Evolutionary conservation across 495 filamentous ascomycete species (phyloP).

Genomic region (Neurospora sublineolata): DNA sequence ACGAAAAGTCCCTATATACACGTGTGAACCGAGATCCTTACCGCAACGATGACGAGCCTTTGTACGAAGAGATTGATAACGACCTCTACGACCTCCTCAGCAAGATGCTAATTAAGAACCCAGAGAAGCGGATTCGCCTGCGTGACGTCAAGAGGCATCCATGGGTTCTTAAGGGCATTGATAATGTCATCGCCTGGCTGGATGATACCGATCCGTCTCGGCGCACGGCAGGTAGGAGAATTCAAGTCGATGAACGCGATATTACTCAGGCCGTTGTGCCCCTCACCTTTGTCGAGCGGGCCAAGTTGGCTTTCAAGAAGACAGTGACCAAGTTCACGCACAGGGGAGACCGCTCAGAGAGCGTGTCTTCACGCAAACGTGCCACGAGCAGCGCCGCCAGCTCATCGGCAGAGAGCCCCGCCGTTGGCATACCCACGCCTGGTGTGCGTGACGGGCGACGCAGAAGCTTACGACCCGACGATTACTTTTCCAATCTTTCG

Average conservation of each 20-base stretch:
- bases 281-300: slow-evolving; percentile 71
- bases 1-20: slow-evolving; percentile 41
- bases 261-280: slow-evolving; percentile 83
- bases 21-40: slow-evolving; percentile 38
- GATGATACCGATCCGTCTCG: slow-evolving; percentile 84
- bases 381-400: slow-evolving; percentile 50
- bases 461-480: slow-evolving; percentile 60
- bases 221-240: slow-evolving; percentile 73
- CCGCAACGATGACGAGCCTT: slow-evolving; percentile 54
- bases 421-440: slow-evolving; percentile 24
- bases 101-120: slow-evolving; percentile 79
- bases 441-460: slow-evolving; percentile 43
- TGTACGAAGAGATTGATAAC: slow-evolving; percentile 77
- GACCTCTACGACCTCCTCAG: slow-evolving; percentile 70
- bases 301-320: slow-evolving; percentile 57
- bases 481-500: slow-evolving; percentile 43
- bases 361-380: slow-evolving; percentile 40
- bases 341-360: slow-evolving; percentile 43
- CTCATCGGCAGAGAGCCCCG: slow-evolving; percentile 33
- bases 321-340: slow-evolving; percentile 50
- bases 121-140: slow-evolving; percentile 72
- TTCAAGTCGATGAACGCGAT: slow-evolving; percentile 84
- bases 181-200: slow-evolving; percentile 67
- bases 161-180: slow-evolving; percentile 80
- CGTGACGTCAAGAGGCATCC: slow-evolving; percentile 91